Evolutionary conservation across 129 eudicot species (phyloP).

Genomic region (Dittrichia graveolens): DNA sequence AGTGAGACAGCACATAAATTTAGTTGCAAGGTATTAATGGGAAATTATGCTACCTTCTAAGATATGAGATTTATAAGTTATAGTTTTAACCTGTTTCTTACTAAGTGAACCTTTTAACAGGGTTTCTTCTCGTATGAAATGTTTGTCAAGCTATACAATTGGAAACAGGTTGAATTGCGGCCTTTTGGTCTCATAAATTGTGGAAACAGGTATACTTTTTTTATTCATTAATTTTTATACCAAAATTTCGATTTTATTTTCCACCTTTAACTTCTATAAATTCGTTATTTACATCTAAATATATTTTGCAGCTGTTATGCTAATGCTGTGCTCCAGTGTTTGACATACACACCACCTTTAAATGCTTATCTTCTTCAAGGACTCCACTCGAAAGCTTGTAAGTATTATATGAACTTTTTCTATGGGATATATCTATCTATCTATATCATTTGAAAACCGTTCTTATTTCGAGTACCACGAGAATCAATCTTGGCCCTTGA

Average conservation of each 20-base stretch:
- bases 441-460: no score
- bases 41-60: slow-evolving; percentile 8
- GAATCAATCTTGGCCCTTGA: no score
- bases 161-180: slow-evolving; percentile 64
- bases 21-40: slow-evolving; percentile 47
- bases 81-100: neutral
- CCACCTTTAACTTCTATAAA: neutral
- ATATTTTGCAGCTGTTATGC: slow-evolving; percentile 88
- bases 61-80: neutral
- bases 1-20: slow-evolving; percentile 46
- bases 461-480: no score
- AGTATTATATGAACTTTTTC: slow-evolving; percentile 25
- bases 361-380: slow-evolving; percentile 85
- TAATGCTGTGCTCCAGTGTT: slow-evolving; percentile 93
- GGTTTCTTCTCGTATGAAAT: slow-evolving; percentile 69
- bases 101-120: slow-evolving; percentile 37
- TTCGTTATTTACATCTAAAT: slow-evolving; percentile 4
- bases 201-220: slow-evolving; percentile 73
- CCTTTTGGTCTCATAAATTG: slow-evolving; percentile 88
- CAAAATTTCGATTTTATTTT: neutral
- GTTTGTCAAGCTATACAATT: slow-evolving; percentile 81
- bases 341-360: slow-evolving; percentile 87
- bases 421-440: neutral
- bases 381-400: slow-evolving; percentile 83
- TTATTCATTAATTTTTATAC: neutral